phyloP scores from a whole-genome alignment of 2,329 filamentous ascomycete species.

The Nothophaeocryptopus gaeumannii region DNA sequence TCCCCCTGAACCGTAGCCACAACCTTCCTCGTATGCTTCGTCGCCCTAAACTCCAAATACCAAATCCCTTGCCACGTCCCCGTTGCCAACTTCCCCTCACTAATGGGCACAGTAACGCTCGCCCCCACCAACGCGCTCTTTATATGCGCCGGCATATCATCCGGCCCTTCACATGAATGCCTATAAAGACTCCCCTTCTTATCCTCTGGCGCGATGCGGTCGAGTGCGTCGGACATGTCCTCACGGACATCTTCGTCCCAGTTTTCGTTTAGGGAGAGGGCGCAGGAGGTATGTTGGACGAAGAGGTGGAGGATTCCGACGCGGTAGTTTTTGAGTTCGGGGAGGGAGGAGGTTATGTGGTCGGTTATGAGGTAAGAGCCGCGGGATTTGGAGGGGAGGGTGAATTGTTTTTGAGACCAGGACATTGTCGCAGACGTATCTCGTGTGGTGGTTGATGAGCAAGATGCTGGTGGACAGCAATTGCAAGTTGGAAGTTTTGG shows the following conservation, averaged over 20 bases:
- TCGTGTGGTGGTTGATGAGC: slow-evolving; percentile 22
- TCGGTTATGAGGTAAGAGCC: slow-evolving; percentile 90
- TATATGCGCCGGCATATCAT: slow-evolving; percentile 98
- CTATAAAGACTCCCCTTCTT: slow-evolving; percentile 66
- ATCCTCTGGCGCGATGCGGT: slow-evolving; percentile 84
- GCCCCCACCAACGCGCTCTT: slow-evolving; percentile 88
- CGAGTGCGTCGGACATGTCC: slow-evolving; percentile 90
- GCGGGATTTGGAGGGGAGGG: slow-evolving; percentile 70
- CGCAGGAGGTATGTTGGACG: slow-evolving; percentile 92
- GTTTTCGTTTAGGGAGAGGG: slow-evolving; percentile 90
- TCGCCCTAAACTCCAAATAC: slow-evolving; percentile 83
- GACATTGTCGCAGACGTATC: slow-evolving; percentile 41
- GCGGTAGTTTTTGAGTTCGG: slow-evolving; percentile 80
- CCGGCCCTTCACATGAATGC: slow-evolving; percentile 78
- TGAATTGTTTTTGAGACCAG: slow-evolving; percentile 83
- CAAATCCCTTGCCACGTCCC: slow-evolving; percentile 87
- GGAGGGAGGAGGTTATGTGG: slow-evolving; percentile 65
- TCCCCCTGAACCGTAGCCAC: slow-evolving; percentile 95
- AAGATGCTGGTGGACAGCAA: slow-evolving; percentile 34
- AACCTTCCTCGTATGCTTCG: slow-evolving; percentile 74
- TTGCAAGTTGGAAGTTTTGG: slow-evolving; percentile 30
- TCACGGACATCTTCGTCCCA: slow-evolving; percentile 76
- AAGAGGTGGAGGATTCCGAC: slow-evolving; percentile 85
- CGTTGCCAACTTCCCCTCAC: slow-evolving; percentile 70
- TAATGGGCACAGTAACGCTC: slow-evolving; percentile 87